phyloP scores from a whole-genome alignment of 495 filamentous ascomycete species.

The Penicillium turbatum region DNA sequence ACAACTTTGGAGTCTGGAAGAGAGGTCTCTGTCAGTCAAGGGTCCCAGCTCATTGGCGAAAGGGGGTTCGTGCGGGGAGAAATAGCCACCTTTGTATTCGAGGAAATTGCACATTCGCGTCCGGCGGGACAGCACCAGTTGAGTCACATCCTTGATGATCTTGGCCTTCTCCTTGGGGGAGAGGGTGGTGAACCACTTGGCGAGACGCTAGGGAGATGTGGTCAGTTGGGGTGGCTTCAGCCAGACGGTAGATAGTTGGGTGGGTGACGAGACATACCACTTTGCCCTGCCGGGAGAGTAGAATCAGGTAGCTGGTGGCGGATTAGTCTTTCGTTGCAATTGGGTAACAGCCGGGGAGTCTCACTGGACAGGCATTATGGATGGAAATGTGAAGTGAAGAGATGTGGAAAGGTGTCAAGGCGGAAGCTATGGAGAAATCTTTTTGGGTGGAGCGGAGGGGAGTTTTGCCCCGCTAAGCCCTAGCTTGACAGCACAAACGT shows the following conservation, averaged over 20 bases:
- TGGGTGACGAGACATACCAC: slow-evolving; percentile 64
- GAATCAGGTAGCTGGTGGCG: slow-evolving; percentile 79
- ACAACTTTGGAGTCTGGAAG: slow-evolving; percentile 90
- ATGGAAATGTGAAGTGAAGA: slow-evolving; percentile 15
- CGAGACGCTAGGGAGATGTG: slow-evolving; percentile 66
- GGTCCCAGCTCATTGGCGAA: slow-evolving; percentile 4
- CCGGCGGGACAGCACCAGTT: slow-evolving; percentile 89
- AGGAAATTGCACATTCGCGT: slow-evolving; percentile 99
- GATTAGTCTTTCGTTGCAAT: slow-evolving; percentile 28
- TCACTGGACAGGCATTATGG: slow-evolving; percentile 61
- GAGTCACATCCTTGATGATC: slow-evolving; percentile 99
- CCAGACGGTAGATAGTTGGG: slow-evolving; percentile 27
- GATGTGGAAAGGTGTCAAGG: slow-evolving; percentile 23
- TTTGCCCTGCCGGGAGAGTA: slow-evolving; percentile 97
- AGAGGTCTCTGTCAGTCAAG: slow-evolving; percentile 5
- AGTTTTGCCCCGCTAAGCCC: slow-evolving; percentile 31
- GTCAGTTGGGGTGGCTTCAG: slow-evolving; percentile 27
- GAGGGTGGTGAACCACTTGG: slow-evolving; percentile 99
- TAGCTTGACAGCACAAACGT: slow-evolving; percentile 15
- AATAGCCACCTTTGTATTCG: slow-evolving; percentile 83
- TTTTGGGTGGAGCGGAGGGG: slow-evolving; percentile 32
- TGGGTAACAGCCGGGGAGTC: slow-evolving; percentile 8
- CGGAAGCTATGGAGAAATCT: slow-evolving; percentile 38
- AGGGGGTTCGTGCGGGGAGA: slow-evolving; percentile 9
- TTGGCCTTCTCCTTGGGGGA: slow-evolving; percentile 99